phyloP scores from a whole-genome alignment of 2,329 filamentous ascomycete species.

The Aureobasidium sp. region DNA sequence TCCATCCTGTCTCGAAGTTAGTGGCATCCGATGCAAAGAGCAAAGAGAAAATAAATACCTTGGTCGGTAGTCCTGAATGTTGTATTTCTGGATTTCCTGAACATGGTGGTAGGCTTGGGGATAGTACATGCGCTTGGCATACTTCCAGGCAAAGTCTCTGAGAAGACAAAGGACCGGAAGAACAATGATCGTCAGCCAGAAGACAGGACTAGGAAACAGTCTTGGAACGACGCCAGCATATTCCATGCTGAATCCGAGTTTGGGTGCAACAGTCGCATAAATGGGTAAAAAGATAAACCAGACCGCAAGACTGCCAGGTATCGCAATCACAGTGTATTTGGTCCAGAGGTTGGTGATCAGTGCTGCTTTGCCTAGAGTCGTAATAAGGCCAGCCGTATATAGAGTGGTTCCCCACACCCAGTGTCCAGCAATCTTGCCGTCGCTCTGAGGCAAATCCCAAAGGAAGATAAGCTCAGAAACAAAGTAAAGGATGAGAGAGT shows the following conservation, averaged over 20 bases:
- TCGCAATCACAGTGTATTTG: constrained; percentile 92
- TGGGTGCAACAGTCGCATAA: constrained; percentile 80
- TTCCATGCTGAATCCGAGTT: constrained; percentile 70
- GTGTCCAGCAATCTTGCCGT: constrained; percentile 80
- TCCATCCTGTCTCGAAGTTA: constrained; percentile 63
- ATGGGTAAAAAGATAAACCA: constrained; percentile 87
- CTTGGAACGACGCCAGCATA: constrained; percentile 76
- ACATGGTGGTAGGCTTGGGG: constrained; percentile 96
- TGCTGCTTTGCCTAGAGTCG: constrained; percentile 88
- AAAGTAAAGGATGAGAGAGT: constrained; percentile 88
- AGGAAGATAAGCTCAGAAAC: constrained; percentile 74
- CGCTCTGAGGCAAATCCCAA: constrained; percentile 65
- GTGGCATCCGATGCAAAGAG: constrained; percentile 1
- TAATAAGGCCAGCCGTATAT: constrained; percentile 88
- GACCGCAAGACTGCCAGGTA: constrained; percentile 83
- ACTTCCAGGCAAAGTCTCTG: constrained; percentile 94
- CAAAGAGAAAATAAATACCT: constrained; percentile 49
- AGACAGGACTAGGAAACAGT: constrained; percentile 71
- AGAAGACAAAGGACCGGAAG: constrained; percentile 74
- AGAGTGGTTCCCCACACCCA: constrained; percentile 98
- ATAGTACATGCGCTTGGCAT: constrained; percentile 92
- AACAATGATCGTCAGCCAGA: constrained; percentile 81
- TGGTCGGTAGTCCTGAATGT: constrained; percentile 96
- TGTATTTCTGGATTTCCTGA: constrained; percentile 99
- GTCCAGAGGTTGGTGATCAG: constrained; percentile 98